These are phyloP conservation scores for Amanita jacksonii DNA, from an alignment of 768 basidiomycete genomes.

Conservation along the genomic window DNA sequence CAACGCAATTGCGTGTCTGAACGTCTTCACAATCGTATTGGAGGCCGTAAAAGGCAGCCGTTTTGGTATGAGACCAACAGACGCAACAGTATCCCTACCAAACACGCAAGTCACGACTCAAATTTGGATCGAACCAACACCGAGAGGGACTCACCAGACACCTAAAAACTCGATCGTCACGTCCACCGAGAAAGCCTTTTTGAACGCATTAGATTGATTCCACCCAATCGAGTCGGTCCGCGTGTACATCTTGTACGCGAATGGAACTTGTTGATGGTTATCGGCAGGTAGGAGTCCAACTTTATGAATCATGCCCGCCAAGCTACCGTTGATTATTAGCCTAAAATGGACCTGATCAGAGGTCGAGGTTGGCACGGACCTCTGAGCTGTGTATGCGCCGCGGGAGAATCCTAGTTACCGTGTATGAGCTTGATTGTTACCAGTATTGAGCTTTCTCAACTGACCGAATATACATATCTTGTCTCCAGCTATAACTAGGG, in stretches of 20 bases:
- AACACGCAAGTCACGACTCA: too few species aligned
- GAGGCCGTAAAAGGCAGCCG: too few species aligned
- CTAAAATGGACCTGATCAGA: too few species aligned
- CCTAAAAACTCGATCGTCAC: constrained; percentile 51
- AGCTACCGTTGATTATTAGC: too few species aligned
- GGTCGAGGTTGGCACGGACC: constrained; percentile 16
- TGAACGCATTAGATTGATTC: constrained; percentile 44
- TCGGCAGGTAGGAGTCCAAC: constrained; percentile 37
- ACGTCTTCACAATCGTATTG: too few species aligned
- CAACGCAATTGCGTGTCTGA: too few species aligned
- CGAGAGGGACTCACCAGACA: constrained; percentile 44
- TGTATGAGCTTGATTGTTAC: too few species aligned
- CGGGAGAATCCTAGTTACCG: constrained; percentile 53
- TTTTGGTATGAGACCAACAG: too few species aligned
- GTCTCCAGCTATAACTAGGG: constrained; percentile 28
- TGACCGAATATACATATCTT: constrained; percentile 53
- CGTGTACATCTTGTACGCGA: constrained; percentile 56
- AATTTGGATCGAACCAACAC: too few species aligned
- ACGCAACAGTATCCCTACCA: too few species aligned
- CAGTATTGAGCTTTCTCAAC: not conserved
- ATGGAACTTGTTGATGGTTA: constrained; percentile 48
- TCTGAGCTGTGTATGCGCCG: constrained; percentile 54
- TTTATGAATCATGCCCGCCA: constrained; percentile 45
- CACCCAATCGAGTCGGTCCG: constrained; percentile 38
- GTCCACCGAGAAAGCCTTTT: constrained; percentile 41